A percentile compares a stretch with the other conserved stretches of the same genome.
These are phyloP conservation scores for Mycena rosella DNA, from an alignment of 768 basidiomycete species.

Conservation along the genomic window DNA sequence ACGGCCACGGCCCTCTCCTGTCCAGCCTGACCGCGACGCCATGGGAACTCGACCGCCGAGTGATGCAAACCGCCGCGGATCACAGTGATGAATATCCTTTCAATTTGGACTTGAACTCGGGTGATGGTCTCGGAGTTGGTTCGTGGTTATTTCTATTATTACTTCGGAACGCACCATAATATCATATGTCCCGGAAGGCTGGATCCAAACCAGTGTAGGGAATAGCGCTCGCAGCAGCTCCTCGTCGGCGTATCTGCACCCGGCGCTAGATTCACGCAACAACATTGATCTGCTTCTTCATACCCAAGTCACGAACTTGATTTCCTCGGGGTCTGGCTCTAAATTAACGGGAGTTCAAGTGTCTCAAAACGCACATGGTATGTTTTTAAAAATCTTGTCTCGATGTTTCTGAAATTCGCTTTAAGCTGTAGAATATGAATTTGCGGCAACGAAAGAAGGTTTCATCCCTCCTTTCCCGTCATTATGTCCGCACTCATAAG, in stretches of 20 bases:
- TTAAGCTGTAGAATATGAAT: not conserved
- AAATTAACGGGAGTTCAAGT: not conserved
- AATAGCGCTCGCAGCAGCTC: constrained; percentile 32
- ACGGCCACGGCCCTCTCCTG: constrained; percentile 37
- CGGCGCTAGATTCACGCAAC: constrained; percentile 23
- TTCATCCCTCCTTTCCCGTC: not conserved
- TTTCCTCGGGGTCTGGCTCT: not conserved
- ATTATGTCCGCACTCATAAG: too few relatives aligned
- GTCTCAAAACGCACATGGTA: not conserved
- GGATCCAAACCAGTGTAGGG: constrained; percentile 32
- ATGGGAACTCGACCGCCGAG: constrained; percentile 34
- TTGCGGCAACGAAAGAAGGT: constrained; percentile 1
- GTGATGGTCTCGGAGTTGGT: constrained; percentile 45
- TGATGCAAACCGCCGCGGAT: constrained; percentile 39
- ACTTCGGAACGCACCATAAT: not conserved
- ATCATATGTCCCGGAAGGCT: constrained; percentile 20
- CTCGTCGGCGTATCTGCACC: constrained; percentile 35
- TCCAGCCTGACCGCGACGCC: constrained; percentile 35
- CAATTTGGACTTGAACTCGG: too few relatives aligned
- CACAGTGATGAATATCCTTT: constrained; percentile 40
- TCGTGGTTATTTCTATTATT: not conserved
- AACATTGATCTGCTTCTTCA: constrained; percentile 38
- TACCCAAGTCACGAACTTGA: constrained; percentile 22
- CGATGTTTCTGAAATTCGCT: not conserved
- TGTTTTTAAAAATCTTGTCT: not conserved